Evolutionary conservation across 306 rosid species (phyloP), one percentile per base, ranked within the genome.

Genomic region (Fragaria nilgerrensis): DNA sequence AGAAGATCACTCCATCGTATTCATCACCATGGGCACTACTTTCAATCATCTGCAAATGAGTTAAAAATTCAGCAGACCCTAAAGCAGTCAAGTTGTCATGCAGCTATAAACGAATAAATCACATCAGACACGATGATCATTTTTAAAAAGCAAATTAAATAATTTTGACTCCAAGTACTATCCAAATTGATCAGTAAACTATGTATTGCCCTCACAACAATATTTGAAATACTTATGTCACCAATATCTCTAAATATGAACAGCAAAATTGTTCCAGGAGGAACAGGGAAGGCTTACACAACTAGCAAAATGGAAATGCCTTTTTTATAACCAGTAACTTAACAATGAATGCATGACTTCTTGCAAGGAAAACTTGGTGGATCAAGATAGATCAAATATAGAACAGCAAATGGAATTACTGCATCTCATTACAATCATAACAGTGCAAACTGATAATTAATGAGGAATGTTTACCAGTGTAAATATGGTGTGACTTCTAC

Each of bases 401-500:
- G n/a, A n/a, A n/a, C n/a, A n/a, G n/a, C n/a, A n/a, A 45, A 74
- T 48, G 20, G 15, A 29, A 44, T 7, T 43, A 17, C 39, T 66
- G 32, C 74, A 52, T 44, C 70, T 16, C 53, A 45, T 41, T 44
- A 62, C 29, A 45, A 12, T 20, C 55, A 17, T 17, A 44, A 34
- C n/a, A 34, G 62, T 11, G 41, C 25, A 69, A 70, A 63, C 27
- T 16, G 39, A 32, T 23, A 23, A 37, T 22, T 34, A 22, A 52
- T 17, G 19, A 49, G 20, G 64, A 76, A 85, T 25, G 50, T 61
- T 88, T 91, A 96, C 99, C 96, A 96, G 82, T 15, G 99, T 93
- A 82, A 96, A 96, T 72, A 96, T 96, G 53, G 99, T 96, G 90
- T 93, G 98, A 86, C 99, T 96, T 87, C 99, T 89, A 87, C 99